These are phyloP conservation scores for Beauveria sp. DNA, from an alignment of 2,329 filamentous ascomycete genomes.

Conservation along the genomic window DNA sequence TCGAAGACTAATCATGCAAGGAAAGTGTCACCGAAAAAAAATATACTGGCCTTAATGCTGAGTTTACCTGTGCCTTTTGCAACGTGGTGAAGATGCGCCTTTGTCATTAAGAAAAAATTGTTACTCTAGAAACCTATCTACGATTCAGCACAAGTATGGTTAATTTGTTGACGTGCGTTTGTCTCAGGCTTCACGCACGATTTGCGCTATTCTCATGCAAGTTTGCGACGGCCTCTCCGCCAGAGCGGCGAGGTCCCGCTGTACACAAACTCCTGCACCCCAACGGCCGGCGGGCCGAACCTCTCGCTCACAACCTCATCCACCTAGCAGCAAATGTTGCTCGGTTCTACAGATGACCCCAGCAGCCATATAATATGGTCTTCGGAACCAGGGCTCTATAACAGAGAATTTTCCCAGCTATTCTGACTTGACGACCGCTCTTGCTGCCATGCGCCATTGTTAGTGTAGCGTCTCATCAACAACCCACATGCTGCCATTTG, in stretches of 20 bases:
- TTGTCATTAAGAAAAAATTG: neutral
- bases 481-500: neutral
- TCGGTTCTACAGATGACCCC: neutral
- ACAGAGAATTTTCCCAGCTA: neutral
- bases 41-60: neutral
- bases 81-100: neutral
- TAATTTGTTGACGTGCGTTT: neutral
- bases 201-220: neutral
- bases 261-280: neutral
- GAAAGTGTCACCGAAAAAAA: slow-evolving; percentile 13
- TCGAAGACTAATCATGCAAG: slow-evolving; percentile 5
- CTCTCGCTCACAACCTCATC: neutral
- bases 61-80: neutral
- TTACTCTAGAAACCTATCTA: neutral
- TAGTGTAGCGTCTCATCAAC: neutral
- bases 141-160: neutral
- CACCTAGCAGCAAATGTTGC: neutral
- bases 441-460: neutral
- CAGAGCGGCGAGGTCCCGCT: neutral
- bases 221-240: neutral
- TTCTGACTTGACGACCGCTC: neutral
- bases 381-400: neutral
- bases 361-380: neutral
- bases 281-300: neutral
- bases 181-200: neutral